These are phyloP conservation scores for Brassica juncea DNA, from an alignment of 345 rosid genomes.

Conservation along the genomic window DNA sequence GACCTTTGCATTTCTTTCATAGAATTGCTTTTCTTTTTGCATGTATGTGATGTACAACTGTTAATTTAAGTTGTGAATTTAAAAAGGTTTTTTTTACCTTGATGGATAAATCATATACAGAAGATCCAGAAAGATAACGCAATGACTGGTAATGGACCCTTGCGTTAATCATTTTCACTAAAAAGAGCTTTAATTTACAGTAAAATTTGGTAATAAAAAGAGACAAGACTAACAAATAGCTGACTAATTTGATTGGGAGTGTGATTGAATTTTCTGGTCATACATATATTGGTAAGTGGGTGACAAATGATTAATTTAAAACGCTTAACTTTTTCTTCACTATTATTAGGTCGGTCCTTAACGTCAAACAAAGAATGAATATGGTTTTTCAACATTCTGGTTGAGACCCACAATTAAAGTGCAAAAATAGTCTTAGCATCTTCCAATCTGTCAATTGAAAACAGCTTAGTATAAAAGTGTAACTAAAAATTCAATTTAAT, in stretches of 20 bases:
- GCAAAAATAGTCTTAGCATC: neutral
- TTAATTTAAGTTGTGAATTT: neutral
- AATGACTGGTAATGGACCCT: slow-evolving; percentile 36
- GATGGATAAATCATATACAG: slow-evolving; percentile 20
- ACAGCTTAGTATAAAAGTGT: neutral
- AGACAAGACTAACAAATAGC: slow-evolving; percentile 18
- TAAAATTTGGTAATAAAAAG: neutral
- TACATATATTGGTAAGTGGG: slow-evolving; percentile 25
- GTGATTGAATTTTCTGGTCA: slow-evolving; percentile 34
- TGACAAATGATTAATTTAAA: slow-evolving; percentile 9
- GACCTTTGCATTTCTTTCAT: neutral
- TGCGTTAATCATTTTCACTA: slow-evolving; percentile 14
- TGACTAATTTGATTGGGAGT: slow-evolving; percentile 38
- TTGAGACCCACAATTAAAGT: slow-evolving; percentile 4
- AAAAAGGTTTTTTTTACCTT: neutral
- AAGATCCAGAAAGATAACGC: slow-evolving; percentile 30
- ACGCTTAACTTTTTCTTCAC: slow-evolving; percentile 29
- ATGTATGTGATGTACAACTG: neutral
- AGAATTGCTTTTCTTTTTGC: neutral
- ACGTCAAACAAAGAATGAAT: slow-evolving; percentile 29
- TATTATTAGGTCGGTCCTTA: slow-evolving; percentile 41
- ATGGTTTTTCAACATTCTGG: neutral
- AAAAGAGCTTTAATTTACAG: slow-evolving; percentile 19
- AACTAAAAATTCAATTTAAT: neutral
- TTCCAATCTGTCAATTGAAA: neutral